Conservation (phyloP, 768 basidiomycete species). For the Rubroboletus satanas region DNA sequence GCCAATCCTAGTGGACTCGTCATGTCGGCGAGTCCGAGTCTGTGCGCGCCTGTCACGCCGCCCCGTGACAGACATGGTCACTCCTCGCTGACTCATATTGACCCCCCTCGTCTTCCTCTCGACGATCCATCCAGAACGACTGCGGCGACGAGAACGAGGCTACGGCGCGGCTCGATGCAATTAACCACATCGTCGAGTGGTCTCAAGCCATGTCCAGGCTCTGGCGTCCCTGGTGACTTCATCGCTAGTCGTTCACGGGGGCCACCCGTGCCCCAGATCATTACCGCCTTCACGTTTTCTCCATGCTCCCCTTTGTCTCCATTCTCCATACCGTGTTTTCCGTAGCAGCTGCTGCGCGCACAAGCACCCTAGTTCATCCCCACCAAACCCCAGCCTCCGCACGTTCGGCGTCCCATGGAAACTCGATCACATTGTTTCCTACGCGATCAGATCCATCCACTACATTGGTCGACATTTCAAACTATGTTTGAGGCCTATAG, state of each 20-base stretch:
- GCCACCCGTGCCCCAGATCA: constrained; percentile 9
- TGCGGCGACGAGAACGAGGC: constrained; percentile 1
- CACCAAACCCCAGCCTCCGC: constrained; percentile 7
- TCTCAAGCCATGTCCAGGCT: neutral
- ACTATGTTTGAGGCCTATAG: constrained; percentile 5
- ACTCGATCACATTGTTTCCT: constrained; percentile 1
- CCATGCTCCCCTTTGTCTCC: constrained; percentile 18
- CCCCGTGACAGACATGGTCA: constrained; percentile 8
- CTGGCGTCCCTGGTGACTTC: neutral
- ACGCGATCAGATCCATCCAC: constrained; percentile 20
- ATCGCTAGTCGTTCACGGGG: constrained; percentile 1
- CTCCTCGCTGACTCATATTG: constrained; percentile 10
- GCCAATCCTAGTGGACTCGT: constrained; percentile 8
- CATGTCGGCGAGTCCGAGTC: constrained; percentile 10
- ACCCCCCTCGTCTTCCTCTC: neutral
- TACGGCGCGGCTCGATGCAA: neutral
- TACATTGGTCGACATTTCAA: neutral
- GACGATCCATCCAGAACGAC: neutral
- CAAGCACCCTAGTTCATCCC: constrained; percentile 9
- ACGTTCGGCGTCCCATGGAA: neutral
- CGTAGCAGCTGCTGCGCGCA: constrained; percentile 12
- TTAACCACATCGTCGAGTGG: neutral
- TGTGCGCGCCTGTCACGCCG: constrained; percentile 14
- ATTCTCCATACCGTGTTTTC: constrained; percentile 12
- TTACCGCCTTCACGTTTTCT: constrained; percentile 25